Evolutionary conservation across 805 yeast genomes (phyloP), one percentile per base, ranked within the genome.

Genomic region (Yarrowia deformans): DNA sequence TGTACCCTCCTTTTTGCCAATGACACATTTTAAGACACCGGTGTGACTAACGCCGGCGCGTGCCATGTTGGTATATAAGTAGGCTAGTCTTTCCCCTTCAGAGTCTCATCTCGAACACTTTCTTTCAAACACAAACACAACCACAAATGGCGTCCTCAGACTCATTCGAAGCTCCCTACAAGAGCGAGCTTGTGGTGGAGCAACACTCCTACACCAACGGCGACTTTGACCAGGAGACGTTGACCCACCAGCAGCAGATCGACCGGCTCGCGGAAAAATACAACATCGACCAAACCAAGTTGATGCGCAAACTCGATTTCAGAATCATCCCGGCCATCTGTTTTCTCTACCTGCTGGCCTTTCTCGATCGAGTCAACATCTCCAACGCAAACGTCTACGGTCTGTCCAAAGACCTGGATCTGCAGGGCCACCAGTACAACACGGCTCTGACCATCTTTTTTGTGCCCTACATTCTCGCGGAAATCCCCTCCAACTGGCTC

Each of bases 331-430:
- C 93, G 2, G 88, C 92, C 16, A 88, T 91, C 72, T 87, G 92
- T 74, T 74, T 90, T 32, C 81, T 91, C 55, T 91, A 91, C 74
- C 86, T 91, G 77, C 82, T 90, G 71, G 88, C 94, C 0, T 91
- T 90, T 75, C 79, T 91, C 74, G 96, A 91, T 76, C 82, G 96
- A 77, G 93, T 90, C 70, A 91, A 91, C 77, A 89, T 91, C 71
- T 87, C 93, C 37, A 90, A 91, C 78, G 96, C 97, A 8, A 87
- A 87, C 71, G 84, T 89, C 69, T 90, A 90, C 75, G 92, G 92
- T 14, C 81, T 91, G 81, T 82, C 82, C n/a, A 78, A 74, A 0
- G 90, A 87, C 69, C 77, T 91, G 39, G 73, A 81, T 32, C 80
- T 91, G 52, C 76, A 78, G 1, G 89, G 89, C 10, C 81, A 83